Base-by-base conservation (phyloP, 768 basidiomycete genomes). In the Rhodotorula toruloides region DNA sequence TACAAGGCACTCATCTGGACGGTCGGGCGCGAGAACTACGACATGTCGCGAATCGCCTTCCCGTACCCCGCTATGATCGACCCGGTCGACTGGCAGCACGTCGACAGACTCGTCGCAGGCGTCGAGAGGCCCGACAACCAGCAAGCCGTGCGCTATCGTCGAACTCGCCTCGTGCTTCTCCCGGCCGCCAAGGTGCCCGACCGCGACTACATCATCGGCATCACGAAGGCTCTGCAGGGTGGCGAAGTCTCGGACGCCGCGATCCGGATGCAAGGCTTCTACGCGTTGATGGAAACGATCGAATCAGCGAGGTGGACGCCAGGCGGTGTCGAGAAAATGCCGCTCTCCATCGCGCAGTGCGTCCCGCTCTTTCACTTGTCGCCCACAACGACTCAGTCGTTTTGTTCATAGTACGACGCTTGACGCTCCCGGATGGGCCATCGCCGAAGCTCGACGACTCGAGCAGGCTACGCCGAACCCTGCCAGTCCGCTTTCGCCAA, bases 1-100 rank as follows among this genome's bases (percentile, higher is more conserved):
- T 98, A 99, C 76, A 83, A 87, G 69, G 94, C 91, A 74, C 79
- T 97, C 65, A 89, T 98, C 59, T 98, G 92, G 93, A 90, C 63
- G 36, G 54, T 63, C 39, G 40, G 59, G 19, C 39, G 60, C 57
- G 25, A 19, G n/a, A 58, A 46, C 29, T 49, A 34, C 37, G 63
- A 42, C 48, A 49, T 59, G 25, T 55, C 52, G 32, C 47, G 44
- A 7, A 52, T 68, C 21, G 27, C 58, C 14, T 67, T 73, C 58
- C 52, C 65, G 3, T 75, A 71, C 56, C 74, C 72, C 19, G 52
- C 50, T 29, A 54, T 74, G 61, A 40, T 60, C 46, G 64, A 71
- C 65, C 72, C 74, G 60, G 49, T 70, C 73, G 70, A 76, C 62
- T 67, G 74, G 73, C 58, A 76, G 66, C 64, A 78, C 72, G 37